Conservation (phyloP, 352 stramenopile species). For the Globisporangium yorkense region DNA sequence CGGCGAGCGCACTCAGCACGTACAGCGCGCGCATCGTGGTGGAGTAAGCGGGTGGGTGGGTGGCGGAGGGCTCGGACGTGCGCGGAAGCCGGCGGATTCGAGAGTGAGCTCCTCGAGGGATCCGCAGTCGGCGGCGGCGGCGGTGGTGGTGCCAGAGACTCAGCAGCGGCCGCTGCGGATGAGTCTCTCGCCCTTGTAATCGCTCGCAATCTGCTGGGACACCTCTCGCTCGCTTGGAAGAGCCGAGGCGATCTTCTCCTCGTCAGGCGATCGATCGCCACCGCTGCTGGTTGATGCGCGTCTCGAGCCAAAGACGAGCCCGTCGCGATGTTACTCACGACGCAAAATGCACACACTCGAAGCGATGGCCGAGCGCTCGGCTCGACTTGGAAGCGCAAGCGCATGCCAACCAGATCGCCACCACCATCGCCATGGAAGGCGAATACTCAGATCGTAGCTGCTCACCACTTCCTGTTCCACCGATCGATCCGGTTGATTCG, state of each 20-base stretch:
- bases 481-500: too few relatives aligned
- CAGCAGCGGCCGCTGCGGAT: background rate
- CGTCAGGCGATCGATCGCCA: background rate
- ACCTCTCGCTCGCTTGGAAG: background rate
- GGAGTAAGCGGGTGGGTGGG: background rate
- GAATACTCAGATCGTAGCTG: too few relatives aligned
- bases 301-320: background rate
- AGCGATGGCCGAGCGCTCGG: background rate
- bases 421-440: too few relatives aligned
- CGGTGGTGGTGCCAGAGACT: background rate
- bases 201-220: background rate
- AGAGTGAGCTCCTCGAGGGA: background rate
- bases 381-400: background rate
- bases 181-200: background rate
- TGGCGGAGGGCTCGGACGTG: background rate
- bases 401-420: too few relatives aligned
- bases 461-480: too few relatives aligned
- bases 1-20: background rate
- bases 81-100: background rate
- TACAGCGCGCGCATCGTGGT: conserved; percentile 1
- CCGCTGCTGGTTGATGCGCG: background rate
- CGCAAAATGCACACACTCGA: background rate
- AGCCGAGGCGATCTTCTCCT: background rate
- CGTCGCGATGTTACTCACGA: background rate
- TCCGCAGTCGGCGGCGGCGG: background rate